Conservation (phyloP, 1,284 basidiomycete species). For the Neotropicomus parvogracilis region DNA sequence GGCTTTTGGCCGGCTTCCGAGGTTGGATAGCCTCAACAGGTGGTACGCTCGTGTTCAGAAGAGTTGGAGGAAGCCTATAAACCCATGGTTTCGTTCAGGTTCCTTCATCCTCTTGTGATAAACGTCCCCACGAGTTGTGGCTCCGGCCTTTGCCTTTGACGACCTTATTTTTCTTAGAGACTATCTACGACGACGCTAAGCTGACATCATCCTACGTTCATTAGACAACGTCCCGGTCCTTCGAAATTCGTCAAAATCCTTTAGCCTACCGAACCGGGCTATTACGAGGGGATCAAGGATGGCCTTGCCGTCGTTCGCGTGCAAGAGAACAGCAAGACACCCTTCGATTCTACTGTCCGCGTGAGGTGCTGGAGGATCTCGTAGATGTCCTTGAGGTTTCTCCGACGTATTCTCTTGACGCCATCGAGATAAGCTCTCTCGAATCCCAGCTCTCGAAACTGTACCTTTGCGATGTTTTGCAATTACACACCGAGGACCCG, state of each 20-base stretch:
- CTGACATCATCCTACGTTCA: no score
- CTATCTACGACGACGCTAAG: slow-evolving; percentile 4
- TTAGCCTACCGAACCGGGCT: slow-evolving; percentile 27
- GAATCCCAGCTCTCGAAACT: slow-evolving; percentile 14
- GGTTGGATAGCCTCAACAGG: neutral
- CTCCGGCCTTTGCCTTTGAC: neutral
- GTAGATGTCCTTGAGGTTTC: slow-evolving; percentile 18
- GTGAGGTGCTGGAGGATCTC: slow-evolving; percentile 11
- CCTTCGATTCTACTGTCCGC: slow-evolving; percentile 17
- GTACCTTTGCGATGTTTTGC: slow-evolving; percentile 20
- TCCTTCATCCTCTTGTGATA: neutral
- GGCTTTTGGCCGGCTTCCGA: no score
- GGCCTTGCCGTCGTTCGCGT: slow-evolving; percentile 22
- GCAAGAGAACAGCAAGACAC: slow-evolving; percentile 14
- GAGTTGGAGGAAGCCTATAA: neutral
- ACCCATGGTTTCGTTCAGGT: neutral
- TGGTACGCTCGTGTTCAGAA: neutral
- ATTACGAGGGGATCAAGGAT: slow-evolving; percentile 16
- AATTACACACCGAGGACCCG: slow-evolving; percentile 4
- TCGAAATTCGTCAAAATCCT: slow-evolving; percentile 42
- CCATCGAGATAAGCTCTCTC: slow-evolving; percentile 17
- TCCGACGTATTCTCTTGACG: slow-evolving; percentile 19
- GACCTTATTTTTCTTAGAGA: neutral
- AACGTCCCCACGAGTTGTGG: slow-evolving; percentile 1
- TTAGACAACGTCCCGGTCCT: slow-evolving; percentile 40